Evolutionary conservation across 1,139 yeast genomes (phyloP).

Genomic region (Debaryomyces robertsiae): DNA sequence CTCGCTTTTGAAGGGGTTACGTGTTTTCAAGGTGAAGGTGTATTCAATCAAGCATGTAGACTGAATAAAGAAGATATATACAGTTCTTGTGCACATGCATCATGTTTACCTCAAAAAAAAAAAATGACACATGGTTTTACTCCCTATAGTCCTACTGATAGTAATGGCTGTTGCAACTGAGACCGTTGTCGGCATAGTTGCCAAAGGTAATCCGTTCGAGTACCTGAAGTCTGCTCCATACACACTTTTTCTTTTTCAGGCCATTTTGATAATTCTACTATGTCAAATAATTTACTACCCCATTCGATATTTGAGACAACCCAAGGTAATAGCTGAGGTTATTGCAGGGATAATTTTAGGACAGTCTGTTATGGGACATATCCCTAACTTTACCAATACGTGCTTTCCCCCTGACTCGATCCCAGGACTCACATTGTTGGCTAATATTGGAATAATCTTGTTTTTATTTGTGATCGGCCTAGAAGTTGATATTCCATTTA

Average conservation of each 20-base stretch:
- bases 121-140: too few relatives aligned
- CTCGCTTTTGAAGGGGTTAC: too few relatives aligned
- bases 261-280: slow-evolving; percentile 53
- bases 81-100: too few relatives aligned
- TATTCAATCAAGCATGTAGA: too few relatives aligned
- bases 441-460: slow-evolving; percentile 72
- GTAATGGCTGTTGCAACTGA: slow-evolving; percentile 30
- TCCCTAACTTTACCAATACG: slow-evolving; percentile 62
- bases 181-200: slow-evolving; percentile 64
- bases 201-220: slow-evolving; percentile 68
- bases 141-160: too few relatives aligned
- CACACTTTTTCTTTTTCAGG: slow-evolving; percentile 63
- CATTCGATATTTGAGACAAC: slow-evolving; percentile 62
- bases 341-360: slow-evolving; percentile 73
- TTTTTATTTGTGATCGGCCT: slow-evolving; percentile 75
- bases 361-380: slow-evolving; percentile 68
- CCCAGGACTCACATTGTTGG: slow-evolving; percentile 64
- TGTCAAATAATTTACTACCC: slow-evolving; percentile 63
- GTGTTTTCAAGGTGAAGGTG: too few relatives aligned
- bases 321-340: slow-evolving; percentile 78
- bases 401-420: slow-evolving; percentile 66
- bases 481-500: slow-evolving; percentile 70
- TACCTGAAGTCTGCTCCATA: slow-evolving; percentile 59
- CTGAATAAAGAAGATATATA: too few relatives aligned
- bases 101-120: too few relatives aligned